Evolutionary conservation across 2,329 filamentous ascomycete genomes (phyloP), one percentile per base, ranked within the genome.

Genomic region (Claviceps pusilla): DNA sequence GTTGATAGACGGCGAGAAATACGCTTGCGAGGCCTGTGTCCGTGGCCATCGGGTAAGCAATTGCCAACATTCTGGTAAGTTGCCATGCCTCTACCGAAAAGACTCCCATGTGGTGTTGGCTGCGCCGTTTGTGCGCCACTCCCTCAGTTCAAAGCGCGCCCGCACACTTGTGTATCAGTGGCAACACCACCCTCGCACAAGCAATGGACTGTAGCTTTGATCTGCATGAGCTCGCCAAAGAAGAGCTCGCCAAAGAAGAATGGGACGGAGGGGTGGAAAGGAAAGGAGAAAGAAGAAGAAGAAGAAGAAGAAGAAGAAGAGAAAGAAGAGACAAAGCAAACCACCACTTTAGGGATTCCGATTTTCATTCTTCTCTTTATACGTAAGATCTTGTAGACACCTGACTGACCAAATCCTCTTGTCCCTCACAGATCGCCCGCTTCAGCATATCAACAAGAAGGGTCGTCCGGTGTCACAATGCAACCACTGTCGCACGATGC

Each of bases 11-110:
- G 91, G 91, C 71, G 89, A 95, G 76, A 97, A 97, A 77, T 97
- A 82, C 76, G 91, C 91, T 73, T 97, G 91, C 78, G 88, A 95
- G 75, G 90, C 90, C 74, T 98, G 93, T 75, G 89, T 98, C 69
- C 87, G 93, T 72, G 93, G 93, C 68, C 93, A 98, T 76, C 88
- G 93, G 69, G 93, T 98, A 68, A 97, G 90, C 84, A 95, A 93
- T 69, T 98, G 93, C 77, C 89, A 91, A 71, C 93, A 98, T 72
- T 80, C 82, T 70, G 89, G 90, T 95, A 82, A 76, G 87, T 79
- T 14, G 59, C 63, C 53, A 54, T 51, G 33, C 56, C 52, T 48
- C n/a, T 51, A 51, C 19, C 41, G 6, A 4, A 28, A 24, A 33
- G 50, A 41, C 31, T 31, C 19, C 53, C 45, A 37, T 29, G 24